Evolutionary conservation across 169 alveolate species (phyloP), one percentile per base, ranked within the genome.

Genomic region (Plasmodium reichenowi): DNA sequence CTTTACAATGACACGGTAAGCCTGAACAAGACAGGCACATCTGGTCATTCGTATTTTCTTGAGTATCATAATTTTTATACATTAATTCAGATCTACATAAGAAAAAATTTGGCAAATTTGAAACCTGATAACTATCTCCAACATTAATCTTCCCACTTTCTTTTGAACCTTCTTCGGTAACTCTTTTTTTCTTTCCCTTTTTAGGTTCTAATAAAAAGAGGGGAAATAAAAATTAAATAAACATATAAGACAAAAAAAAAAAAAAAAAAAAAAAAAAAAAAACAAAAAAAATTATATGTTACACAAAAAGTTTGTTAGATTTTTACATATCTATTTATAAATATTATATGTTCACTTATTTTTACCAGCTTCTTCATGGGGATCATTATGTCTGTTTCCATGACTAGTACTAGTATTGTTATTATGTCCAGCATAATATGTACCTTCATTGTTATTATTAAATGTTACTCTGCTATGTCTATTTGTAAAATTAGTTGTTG

Each of bases 81-180:
- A 64, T 73, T 54, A 56, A 67, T 91, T 78, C 89, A 3, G 89
- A 78, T 10, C 89, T 75, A 62, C 89, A 78, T 20, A 78, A 70
- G 80, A 95, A 95, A 80, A 95, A 95, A 24, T 94, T 94, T 13
- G 97, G 97, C 7, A 95, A 86, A 63, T 91, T 94, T 9, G 97
- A 97, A 15, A 95, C 97, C 74, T 95, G 97, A 75, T 95, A 96
- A 62, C 80, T 91, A 29, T 87, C 92, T 8, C 97, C 97, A 13
- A 95, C 94, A 63, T 94, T 93, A 62, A 95, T 95, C 64, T 88
- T 94, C 56, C 94, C 88, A 71, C 89, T 88, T 89, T 92, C 92
- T 85, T 93, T 93, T n/a, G 96, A 92, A 24, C 96, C 96, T 54
- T 78, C 89, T 87, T 93, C 96, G 10, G 95, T 87, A 22, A 93